phyloP scores from a whole-genome alignment of 2,329 filamentous ascomycete genomes.

The Zymoseptoria tritici region DNA sequence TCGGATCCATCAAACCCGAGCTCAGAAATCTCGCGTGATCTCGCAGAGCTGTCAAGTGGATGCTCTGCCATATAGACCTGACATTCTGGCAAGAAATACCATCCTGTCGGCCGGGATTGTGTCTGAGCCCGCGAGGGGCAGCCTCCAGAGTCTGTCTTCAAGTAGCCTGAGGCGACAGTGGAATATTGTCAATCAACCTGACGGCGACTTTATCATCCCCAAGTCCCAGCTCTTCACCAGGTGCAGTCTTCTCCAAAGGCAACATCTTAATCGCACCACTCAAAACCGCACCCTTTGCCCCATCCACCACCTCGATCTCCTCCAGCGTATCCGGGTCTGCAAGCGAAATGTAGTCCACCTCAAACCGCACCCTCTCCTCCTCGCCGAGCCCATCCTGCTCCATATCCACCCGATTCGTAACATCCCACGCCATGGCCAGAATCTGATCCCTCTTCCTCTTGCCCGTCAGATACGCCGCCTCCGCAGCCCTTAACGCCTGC shows the following conservation, averaged over 20 bases:
- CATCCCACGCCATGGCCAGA: constrained; percentile 60
- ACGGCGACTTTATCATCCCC: constrained; percentile 70
- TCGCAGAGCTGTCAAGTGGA: neutral
- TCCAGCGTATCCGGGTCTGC: constrained; percentile 77
- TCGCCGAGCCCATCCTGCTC: constrained; percentile 57
- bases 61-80: neutral
- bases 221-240: constrained; percentile 63
- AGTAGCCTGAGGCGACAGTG: constrained; percentile 1
- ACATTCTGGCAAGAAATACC: neutral
- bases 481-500: constrained; percentile 62
- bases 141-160: neutral
- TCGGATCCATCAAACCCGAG: too few species aligned
- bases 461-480: constrained; percentile 54
- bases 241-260: constrained; percentile 61
- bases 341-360: constrained; percentile 88
- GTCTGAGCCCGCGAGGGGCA: neutral
- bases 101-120: neutral
- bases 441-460: constrained; percentile 55
- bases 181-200: constrained; percentile 85
- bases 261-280: constrained; percentile 89
- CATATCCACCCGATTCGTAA: constrained; percentile 48
- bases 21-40: neutral
- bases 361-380: constrained; percentile 59
- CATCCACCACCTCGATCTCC: constrained; percentile 67
- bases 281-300: constrained; percentile 65